Percentiles rank a stretch among this genome's conserved stretches.
These are phyloP conservation scores for Funneliformis geosporum DNA, from an alignment of 192 early-diverging fungal genomes.

Conservation along the genomic window DNA sequence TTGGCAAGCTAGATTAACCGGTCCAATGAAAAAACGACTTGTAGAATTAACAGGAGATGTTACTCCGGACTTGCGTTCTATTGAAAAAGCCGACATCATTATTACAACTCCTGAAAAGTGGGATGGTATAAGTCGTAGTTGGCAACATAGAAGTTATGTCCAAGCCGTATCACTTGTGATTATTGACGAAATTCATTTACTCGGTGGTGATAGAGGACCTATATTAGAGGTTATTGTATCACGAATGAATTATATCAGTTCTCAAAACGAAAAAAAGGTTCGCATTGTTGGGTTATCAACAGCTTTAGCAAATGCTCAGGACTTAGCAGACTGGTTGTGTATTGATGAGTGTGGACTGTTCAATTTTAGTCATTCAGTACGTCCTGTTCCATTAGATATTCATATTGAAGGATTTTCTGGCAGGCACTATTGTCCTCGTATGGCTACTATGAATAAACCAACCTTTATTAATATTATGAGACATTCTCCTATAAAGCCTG, in stretches of 20 bases:
- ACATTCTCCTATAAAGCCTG: slow-evolving; percentile 91
- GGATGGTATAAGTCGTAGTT: slow-evolving; percentile 94
- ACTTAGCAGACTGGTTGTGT: slow-evolving; percentile 97
- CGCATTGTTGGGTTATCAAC: slow-evolving; percentile 96
- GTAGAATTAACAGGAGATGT: slow-evolving; percentile 97
- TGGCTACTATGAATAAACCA: slow-evolving; percentile 99
- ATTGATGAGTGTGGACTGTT: slow-evolving; percentile 84
- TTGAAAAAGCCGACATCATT: slow-evolving; percentile 91
- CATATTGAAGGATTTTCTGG: slow-evolving; percentile 97
- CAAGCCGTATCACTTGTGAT: slow-evolving; percentile 88
- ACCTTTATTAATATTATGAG: slow-evolving; percentile 92
- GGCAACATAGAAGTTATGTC: slow-evolving; percentile 92
- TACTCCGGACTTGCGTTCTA: slow-evolving; percentile 87
- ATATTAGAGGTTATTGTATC: slow-evolving; percentile 98
- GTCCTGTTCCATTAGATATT: slow-evolving; percentile 96
- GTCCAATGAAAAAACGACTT: slow-evolving; percentile 75
- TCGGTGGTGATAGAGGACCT: slow-evolving; percentile 95
- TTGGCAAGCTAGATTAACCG: slow-evolving; percentile 75
- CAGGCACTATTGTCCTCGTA: slow-evolving; percentile 96
- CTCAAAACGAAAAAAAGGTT: slow-evolving; percentile 70
- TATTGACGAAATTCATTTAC: slow-evolving; percentile 98
- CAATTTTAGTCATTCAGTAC: slow-evolving; percentile 96
- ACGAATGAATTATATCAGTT: slow-evolving; percentile 95
- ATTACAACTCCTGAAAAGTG: slow-evolving; percentile 99
- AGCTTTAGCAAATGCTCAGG: slow-evolving; percentile 93